Base-by-base conservation (phyloP, 306 rosid species). In the Prosopis cineraria region DNA sequence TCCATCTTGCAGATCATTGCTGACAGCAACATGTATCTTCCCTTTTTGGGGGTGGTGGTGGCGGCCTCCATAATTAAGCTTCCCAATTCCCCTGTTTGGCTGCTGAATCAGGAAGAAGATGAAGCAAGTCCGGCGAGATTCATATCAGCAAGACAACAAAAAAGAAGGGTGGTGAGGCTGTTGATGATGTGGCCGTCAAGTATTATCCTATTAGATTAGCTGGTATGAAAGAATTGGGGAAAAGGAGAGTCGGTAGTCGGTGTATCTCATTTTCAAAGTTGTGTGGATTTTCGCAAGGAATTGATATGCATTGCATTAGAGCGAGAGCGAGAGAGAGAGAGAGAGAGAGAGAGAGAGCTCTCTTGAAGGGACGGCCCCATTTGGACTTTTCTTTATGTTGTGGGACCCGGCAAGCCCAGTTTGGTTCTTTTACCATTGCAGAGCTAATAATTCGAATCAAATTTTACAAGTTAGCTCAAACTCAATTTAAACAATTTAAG, bases 1-100 rank as follows among this genome's bases (percentile, higher is more conserved):
- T 36, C 97, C 98, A 78, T 91, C 96, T 45, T 81, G 91, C 5
- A 53, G 43, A 82, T 94, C 94, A 77, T 85, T 86, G 10, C 96
- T 91, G n/a, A 94, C 50, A 36, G 93, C 97, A 6, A 94, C 98
- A 82, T 88, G 84, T 34, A 94, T 75, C 81, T 86, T 90, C 81
- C 81, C 85, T 60, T 29, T 66, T 74, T 64, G 74, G 34, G 27
- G 82, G 77, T 20, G 59, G 59, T 2, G 8, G 25, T n/a, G n/a
- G n/a, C n/a, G n/a, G 25, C 56, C 83, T 85, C 87, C 94, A 90
- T 66, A 67, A 67, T 90, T 58, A 25, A 64, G 73, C 62, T 13
- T n/a, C 55, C 20, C 47, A 27, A 17, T 37, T 63, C 10, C 24
- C 22, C 10, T 30, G 47, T 39, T 36, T 37, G 70, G 30, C 73